Base-by-base conservation (phyloP, 2,329 filamentous ascomycete species). In the Sphaerulina vaccinii region DNA sequence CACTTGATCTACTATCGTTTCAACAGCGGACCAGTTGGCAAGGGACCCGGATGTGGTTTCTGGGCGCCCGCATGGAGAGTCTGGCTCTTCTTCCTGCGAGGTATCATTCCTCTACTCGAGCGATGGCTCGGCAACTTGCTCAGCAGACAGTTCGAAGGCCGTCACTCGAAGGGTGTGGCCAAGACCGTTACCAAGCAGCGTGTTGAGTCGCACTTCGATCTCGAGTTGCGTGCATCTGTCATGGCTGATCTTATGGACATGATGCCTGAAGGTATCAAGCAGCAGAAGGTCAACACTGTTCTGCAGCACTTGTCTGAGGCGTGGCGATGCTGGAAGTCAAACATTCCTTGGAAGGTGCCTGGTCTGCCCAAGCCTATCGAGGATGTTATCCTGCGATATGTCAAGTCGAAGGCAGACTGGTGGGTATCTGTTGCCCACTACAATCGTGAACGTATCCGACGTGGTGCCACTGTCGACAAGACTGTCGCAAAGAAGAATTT, bases 251-350 rank as follows among this genome's bases (percentile, higher is more conserved):
- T 99, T 44, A 96, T 96, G 88, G 93, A 99, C 67, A 99, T 99
- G 95, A 99, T 99, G 93, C 93, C 93, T 0, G 95, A 99, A 70
- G 93, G 93, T 61, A 97, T 99, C 75, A 96, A 96, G 72, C 93
- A 99, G 70, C 99, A 93, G 77, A 99, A 99, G 75, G 90, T 99
- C 71, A 96, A 99, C 71, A 96, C 91, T 1, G 92, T 99, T 38
- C 77, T 99, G 48, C 93, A 97, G 67, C 95, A 99, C 79, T 75
- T 99, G 36, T 97, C 92, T 0, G 93, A 99, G 75, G 93, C 93
- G 11, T 99, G 93, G 93, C 83, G 93, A 75, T 99, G 93, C 76
- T 99, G 93, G 93, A 99, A 99, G 85, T 96, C 91, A 74, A 99
- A 99, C 67, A 99, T 99, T 62, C 93, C 93, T 0, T 99, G 93